These are phyloP conservation scores for Adansonia madagascariensis DNA, from an alignment of 441 rosid species.

Conservation along the genomic window DNA sequence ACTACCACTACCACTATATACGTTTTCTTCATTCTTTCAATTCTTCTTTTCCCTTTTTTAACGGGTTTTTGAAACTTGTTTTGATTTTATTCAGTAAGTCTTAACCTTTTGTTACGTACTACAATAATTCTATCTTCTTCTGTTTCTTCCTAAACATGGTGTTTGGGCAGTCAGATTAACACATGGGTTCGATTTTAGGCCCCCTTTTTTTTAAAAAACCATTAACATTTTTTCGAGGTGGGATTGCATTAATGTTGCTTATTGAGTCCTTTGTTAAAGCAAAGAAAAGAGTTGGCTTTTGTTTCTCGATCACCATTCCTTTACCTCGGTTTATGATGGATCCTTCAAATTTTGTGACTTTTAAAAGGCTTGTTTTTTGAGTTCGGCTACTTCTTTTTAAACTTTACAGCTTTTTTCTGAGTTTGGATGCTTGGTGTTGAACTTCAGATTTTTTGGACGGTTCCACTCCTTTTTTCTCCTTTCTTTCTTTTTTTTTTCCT, in stretches of 20 bases:
- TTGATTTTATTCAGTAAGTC: too few species aligned
- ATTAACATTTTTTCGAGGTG: background rate
- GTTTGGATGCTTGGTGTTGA: constrained; percentile 50
- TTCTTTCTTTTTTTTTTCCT: constrained; percentile 9
- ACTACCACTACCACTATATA: background rate
- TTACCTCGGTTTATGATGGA: constrained; percentile 5
- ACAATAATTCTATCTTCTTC: background rate
- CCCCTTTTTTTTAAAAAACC: background rate
- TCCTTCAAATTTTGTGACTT: constrained; percentile 17
- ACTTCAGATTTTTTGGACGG: constrained; percentile 53
- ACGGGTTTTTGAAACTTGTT: too few species aligned
- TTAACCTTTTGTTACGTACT: too few species aligned
- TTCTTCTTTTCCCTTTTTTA: background rate
- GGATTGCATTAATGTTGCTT: background rate
- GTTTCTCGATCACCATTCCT: background rate
- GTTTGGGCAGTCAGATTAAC: constrained; percentile 12
- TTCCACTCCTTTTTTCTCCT: constrained; percentile 35
- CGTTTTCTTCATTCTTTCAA: background rate
- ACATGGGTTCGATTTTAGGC: background rate
- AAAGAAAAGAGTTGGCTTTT: background rate
- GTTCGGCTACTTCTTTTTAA: constrained; percentile 37
- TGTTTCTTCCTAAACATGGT: constrained; percentile 7
- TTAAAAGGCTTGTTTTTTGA: constrained; percentile 16
- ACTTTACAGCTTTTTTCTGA: constrained; percentile 44
- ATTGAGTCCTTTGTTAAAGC: background rate